phyloP scores from a whole-genome alignment of 768 basidiomycete species.

The Serendipita sp. region DNA sequence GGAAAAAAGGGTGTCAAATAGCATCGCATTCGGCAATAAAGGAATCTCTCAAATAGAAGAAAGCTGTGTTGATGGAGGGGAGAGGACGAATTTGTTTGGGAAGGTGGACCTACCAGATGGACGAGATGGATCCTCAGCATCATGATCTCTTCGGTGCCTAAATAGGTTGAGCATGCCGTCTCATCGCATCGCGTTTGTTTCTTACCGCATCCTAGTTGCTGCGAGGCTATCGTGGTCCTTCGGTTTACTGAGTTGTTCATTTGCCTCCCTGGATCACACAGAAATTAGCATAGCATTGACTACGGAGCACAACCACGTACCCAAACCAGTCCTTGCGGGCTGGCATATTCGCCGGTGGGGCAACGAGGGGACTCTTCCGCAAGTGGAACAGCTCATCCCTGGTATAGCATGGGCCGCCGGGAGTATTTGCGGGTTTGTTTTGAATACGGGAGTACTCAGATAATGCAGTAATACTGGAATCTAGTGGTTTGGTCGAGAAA shows the following conservation, averaged over 20 bases:
- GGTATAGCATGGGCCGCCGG: slow-evolving; percentile 29
- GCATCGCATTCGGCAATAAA: background rate
- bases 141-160: background rate
- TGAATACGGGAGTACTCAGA: background rate
- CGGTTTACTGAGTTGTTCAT: slow-evolving; percentile 28
- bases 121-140: background rate
- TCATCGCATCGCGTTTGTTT: background rate
- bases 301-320: slow-evolving; percentile 29
- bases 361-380: slow-evolving; percentile 59
- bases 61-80: background rate
- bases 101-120: background rate
- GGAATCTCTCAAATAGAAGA: background rate
- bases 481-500: background rate
- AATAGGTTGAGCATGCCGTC: background rate
- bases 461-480: background rate
- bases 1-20: too few relatives aligned
- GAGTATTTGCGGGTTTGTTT: background rate
- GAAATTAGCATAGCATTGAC: background rate
- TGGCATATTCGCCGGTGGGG: slow-evolving; percentile 60
- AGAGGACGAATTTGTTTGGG: background rate
- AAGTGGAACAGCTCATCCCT: slow-evolving; percentile 52
- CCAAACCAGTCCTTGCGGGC: slow-evolving; percentile 78
- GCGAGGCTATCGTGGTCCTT: background rate
- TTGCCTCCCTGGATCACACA: slow-evolving; percentile 28
- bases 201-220: background rate